phyloP scores from a whole-genome alignment of 177 flowering plant genomes.

The Vitis hybrid region DNA sequence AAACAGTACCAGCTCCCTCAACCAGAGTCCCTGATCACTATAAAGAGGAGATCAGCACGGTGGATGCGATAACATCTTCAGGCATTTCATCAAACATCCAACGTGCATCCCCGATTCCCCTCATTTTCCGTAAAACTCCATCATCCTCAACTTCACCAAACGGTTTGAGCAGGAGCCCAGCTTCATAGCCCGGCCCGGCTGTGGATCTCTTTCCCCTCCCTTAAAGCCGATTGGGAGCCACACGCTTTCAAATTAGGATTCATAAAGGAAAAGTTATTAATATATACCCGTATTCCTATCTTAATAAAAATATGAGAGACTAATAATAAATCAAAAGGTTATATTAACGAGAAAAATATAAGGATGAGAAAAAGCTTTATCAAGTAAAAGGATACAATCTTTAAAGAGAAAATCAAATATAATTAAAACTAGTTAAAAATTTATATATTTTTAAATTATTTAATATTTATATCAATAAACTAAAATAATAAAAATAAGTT shows the following conservation, averaged over 20 bases:
- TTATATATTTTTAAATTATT: no score
- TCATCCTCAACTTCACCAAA: conserved; percentile 22
- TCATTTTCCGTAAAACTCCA: conserved; percentile 36
- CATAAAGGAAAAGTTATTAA: no score
- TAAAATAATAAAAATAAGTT: no score
- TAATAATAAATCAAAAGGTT: no score
- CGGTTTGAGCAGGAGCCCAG: conserved; percentile 25
- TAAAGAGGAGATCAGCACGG: conserved; percentile 29
- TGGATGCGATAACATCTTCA: conserved; percentile 32
- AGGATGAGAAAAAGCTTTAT: no score
- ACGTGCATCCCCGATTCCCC: conserved; percentile 26
- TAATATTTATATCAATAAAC: no score
- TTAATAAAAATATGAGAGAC: no score
- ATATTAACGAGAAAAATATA: no score
- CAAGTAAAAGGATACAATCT: no score
- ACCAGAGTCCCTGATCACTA: conserved; percentile 20
- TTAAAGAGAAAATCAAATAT: no score
- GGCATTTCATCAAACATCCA: conserved; percentile 33
- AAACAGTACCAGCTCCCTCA: conserved; percentile 19
- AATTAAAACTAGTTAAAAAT: no score
- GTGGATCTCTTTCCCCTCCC: conserved; percentile 30
- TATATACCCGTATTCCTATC: no score
- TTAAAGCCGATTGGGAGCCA: conserved; percentile 20
- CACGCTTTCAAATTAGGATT: conserved; percentile 32
- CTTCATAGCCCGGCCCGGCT: conserved; percentile 26